phyloP scores from a whole-genome alignment of 768 basidiomycete genomes.

The Cystobasidium tubakii region DNA sequence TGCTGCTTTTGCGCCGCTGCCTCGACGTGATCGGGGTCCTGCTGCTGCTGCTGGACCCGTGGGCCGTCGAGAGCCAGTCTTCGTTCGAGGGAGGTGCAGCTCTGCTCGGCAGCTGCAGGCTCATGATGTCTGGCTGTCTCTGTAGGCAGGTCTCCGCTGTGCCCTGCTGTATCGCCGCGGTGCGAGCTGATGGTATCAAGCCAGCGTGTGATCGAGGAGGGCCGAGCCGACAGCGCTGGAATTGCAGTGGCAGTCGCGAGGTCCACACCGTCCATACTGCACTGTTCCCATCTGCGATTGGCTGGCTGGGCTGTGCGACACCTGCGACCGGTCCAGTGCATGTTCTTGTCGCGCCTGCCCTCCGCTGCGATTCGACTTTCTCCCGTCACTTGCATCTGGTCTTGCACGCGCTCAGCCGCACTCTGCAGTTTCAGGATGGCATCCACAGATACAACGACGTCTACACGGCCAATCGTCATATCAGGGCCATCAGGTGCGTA shows the following conservation, averaged over 20 bases:
- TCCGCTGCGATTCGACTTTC: too few species aligned
- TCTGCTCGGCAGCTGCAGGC: slow-evolving; percentile 14
- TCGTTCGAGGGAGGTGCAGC: slow-evolving; percentile 13
- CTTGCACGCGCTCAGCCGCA: background rate
- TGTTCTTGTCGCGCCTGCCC: too few species aligned
- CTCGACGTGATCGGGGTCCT: slow-evolving; percentile 3
- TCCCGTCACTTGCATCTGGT: background rate
- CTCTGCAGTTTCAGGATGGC: slow-evolving; percentile 15
- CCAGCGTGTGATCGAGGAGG: too few species aligned
- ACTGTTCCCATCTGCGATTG: too few species aligned
- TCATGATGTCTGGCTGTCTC: background rate
- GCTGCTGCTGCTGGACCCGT: background rate
- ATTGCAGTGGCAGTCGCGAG: too few species aligned
- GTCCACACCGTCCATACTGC: too few species aligned
- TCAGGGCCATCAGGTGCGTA: slow-evolving; percentile 22
- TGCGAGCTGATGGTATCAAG: too few species aligned
- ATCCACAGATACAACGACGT: background rate
- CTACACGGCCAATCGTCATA: slow-evolving; percentile 23
- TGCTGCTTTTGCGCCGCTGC: background rate
- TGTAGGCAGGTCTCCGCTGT: too few species aligned
- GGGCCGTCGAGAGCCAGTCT: background rate
- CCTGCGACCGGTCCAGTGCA: too few species aligned
- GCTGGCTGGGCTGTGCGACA: too few species aligned
- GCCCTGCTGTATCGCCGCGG: too few species aligned
- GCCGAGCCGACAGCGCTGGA: too few species aligned